Evolutionary conservation across 2,329 filamentous ascomycete species (phyloP).

Genomic region (Trichoderma asperellum): DNA sequence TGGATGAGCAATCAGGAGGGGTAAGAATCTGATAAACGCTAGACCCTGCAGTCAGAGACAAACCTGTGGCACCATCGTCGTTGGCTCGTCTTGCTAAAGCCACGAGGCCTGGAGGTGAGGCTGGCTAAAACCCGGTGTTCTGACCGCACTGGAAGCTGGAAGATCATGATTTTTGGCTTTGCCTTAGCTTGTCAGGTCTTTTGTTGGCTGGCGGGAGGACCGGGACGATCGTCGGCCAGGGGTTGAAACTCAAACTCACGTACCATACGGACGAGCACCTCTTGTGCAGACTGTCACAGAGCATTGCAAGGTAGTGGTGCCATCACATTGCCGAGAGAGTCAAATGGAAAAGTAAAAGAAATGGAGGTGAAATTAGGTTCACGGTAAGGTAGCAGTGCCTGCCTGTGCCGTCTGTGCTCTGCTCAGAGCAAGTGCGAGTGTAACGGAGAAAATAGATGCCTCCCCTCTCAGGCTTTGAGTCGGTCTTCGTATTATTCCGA

Average conservation of each 20-base stretch:
- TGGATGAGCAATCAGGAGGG: conserved; percentile 1
- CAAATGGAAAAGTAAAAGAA: background rate
- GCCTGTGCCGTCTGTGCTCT: background rate
- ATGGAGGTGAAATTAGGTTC: background rate
- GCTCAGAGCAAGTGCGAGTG: background rate
- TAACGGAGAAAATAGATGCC: background rate
- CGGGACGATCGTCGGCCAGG: conserved; percentile 17
- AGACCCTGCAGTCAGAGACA: background rate
- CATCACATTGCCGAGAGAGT: background rate
- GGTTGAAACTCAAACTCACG: conserved; percentile 9
- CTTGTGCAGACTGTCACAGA: background rate
- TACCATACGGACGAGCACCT: background rate
- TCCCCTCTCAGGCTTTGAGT: background rate
- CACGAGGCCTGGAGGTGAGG: background rate
- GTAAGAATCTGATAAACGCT: background rate
- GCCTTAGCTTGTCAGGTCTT: background rate
- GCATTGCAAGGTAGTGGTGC: background rate
- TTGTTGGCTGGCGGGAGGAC: conserved; percentile 20
- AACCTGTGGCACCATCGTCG: background rate
- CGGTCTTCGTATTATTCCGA: conserved; percentile 20
- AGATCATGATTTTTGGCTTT: conserved; percentile 17
- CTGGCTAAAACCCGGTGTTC: background rate
- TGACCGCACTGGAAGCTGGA: background rate
- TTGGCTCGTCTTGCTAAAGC: background rate
- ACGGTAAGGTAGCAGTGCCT: background rate